phyloP scores from a whole-genome alignment of 805 yeast genomes.

The Ogataea pilisensis region DNA sequence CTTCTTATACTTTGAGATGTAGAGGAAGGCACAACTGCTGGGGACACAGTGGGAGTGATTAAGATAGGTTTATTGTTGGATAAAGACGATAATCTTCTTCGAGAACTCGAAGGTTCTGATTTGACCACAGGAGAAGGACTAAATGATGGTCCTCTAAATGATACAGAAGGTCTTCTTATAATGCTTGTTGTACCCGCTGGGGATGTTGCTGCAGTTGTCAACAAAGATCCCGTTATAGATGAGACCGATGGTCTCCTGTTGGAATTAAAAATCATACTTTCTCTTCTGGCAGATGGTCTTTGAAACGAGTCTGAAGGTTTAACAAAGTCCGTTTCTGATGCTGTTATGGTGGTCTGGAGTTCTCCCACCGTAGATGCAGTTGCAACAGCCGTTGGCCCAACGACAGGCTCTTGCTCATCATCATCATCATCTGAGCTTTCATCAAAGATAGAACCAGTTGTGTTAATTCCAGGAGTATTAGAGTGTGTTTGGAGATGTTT shows the following conservation, averaged over 20 bases:
- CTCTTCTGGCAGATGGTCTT: slow-evolving; percentile 1
- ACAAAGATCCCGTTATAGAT: not conserved
- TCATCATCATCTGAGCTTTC: slow-evolving; percentile 6
- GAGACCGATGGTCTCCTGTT: slow-evolving; percentile 8
- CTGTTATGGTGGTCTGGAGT: no score
- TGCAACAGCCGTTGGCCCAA: no score
- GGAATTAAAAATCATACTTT: slow-evolving; percentile 1
- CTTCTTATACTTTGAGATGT: not conserved
- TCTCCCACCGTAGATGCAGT: no score
- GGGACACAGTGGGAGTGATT: not conserved
- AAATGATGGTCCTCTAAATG: slow-evolving; percentile 5
- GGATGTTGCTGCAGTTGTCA: not conserved
- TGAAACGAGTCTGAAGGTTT: not conserved
- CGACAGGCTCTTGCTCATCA: no score
- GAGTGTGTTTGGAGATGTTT: no score
- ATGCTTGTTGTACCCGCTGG: not conserved
- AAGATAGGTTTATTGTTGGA: not conserved
- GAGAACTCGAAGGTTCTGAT: slow-evolving; percentile 2
- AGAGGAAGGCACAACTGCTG: no score
- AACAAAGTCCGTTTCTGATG: not conserved
- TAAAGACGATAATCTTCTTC: slow-evolving; percentile 19
- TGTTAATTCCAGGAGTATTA: no score
- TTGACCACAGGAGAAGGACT: not conserved
- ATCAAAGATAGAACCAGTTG: no score
- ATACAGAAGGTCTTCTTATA: slow-evolving; percentile 9